Evolutionary conservation across 257 asterid genomes (phyloP), one percentile per base, ranked within the genome.

Genomic region (Gentiana straminea): DNA sequence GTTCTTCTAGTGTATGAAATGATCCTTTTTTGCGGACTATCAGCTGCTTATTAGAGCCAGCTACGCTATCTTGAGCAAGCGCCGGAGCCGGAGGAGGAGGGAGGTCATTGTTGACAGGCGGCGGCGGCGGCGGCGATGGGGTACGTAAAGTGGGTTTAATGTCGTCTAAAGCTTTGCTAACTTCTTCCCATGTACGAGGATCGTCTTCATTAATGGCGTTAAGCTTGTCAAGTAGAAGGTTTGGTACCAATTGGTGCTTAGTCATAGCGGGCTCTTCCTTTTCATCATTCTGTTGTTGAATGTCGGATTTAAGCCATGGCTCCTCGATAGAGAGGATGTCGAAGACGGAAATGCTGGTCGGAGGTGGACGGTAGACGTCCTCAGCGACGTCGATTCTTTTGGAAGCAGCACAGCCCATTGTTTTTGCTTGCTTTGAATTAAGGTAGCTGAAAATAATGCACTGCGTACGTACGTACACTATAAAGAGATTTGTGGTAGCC

Each of bases 121-220:
- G 57, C 3, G 55, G 1, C 0, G 33, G 57, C 4, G 56, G 13
- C 34, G 70, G 80, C 34, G 61, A 59, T 37, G 68, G 71, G 65
- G 37, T 73, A 12, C 64, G 55, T 9, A 76, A 13, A 4, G 74
- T 59, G n/a, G 97, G 84, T 38, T 84, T 90, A 51, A 90, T 68
- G 46, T 79, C 86, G 57, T 86, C 91, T 49, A 90, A 49, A 1
- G 80, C 86, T 59, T 86, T 86, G 84, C 96, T 86, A 53, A 90
- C 93, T 57, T 90, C 96, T 48, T 84, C 91, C 98, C 98, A 90
- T 3, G 96, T 58, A 35, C 79, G 82, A 24, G 96, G 91, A n/a
- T 86, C 81, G 8, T 77, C 89, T 37, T 90, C 97, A 24, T 24
- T 24, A 5, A 82, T 77, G 67, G 84, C 73, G 39, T 66, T 73